Evolutionary conservation across 1,139 yeast species (phyloP).

Genomic region (Candida albicans): DNA sequence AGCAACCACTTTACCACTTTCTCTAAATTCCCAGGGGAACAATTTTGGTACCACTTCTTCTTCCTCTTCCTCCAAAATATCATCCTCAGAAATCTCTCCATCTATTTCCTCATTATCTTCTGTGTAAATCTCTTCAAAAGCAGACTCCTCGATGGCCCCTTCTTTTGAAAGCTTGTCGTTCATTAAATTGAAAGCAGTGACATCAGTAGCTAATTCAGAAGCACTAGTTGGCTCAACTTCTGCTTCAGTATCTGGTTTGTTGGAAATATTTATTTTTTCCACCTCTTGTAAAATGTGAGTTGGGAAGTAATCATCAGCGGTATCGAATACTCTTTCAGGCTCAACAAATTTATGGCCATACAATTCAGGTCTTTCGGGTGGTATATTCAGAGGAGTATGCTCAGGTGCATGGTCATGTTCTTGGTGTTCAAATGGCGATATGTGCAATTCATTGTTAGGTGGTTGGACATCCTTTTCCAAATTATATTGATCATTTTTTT

Average conservation of each 20-base stretch:
- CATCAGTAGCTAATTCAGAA: conserved; percentile 5
- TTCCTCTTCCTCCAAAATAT: conserved; percentile 12
- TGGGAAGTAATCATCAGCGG: conserved; percentile 28
- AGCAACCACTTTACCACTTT: conserved; percentile 16
- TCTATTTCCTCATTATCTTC: conserved; percentile 11
- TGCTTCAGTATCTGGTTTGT: conserved; percentile 2
- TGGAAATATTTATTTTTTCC: conserved; percentile 12
- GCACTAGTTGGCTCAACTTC: conserved; percentile 4
- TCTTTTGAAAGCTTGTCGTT: conserved; percentile 15
- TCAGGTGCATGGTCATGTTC: too few species aligned
- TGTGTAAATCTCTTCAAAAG: conserved; percentile 16
- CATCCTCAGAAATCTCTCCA: conserved; percentile 8
- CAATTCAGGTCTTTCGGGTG: conserved; percentile 10
- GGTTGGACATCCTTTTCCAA: too few species aligned
- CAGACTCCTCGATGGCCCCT: conserved; percentile 16
- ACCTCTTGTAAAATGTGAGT: conserved; percentile 22
- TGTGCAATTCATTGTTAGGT: too few species aligned
- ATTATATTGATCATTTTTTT: conserved; percentile 1
- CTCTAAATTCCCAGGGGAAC: conserved; percentile 42
- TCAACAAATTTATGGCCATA: conserved; percentile 17
- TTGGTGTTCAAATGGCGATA: too few species aligned
- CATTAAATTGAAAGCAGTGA: conserved; percentile 11
- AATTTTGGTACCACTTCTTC: conserved; percentile 20
- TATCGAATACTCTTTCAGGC: conserved; percentile 37
- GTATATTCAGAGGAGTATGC: conserved; percentile 3